Evolutionary conservation across 345 rosid species (phyloP), one percentile per base, ranked within the genome.

Genomic region (Eucalyptus grandis): DNA sequence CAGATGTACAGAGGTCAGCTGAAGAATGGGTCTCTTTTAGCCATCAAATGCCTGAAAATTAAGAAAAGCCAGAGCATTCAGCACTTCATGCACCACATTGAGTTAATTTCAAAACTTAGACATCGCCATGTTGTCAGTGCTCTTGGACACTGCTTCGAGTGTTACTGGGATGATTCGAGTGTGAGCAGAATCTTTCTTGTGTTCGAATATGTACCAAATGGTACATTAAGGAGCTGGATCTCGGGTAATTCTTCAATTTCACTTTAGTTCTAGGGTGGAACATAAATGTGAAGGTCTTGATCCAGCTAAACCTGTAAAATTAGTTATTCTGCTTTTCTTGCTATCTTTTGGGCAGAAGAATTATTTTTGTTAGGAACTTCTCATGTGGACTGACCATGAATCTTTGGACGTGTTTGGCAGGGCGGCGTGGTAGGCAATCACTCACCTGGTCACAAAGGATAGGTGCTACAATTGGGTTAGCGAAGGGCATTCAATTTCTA

Each of bases 81-180:
- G 80, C 95, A 93, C 92, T 94, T 95, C 90, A 95, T 96, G 97
- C 97, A 96, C 89, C 98, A 94, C 90, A 93, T 98, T 87, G 99
- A 96, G 93, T 94, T 96, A 77, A 97, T 96, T 16, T 94, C 99
- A 27, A 98, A 96, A 88, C 94, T 98, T 82, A 95, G 99, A 87
- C 96, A 98, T 91, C 94, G 95, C 51, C 98, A 97, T 92, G 94
- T 98, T 72, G 98, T 96, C 92, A 95, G 99, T 89, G 95, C 96
- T 49, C 94, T 98, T 16, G 99, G 99, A 49, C 99, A 98, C 90
- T 96, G 99, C 93, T 97, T 98, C 44, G 99, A 96, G 82, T 97
- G 96, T 92, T 97, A 98, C 94, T 94, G 96, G 90, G 98, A 97
- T 89, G 98, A 98, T 92, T 96, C 99, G 49, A 96, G 96, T 40